phyloP scores from a whole-genome alignment of 192 early-diverging fungal species.

The Coemansia sp. region DNA sequence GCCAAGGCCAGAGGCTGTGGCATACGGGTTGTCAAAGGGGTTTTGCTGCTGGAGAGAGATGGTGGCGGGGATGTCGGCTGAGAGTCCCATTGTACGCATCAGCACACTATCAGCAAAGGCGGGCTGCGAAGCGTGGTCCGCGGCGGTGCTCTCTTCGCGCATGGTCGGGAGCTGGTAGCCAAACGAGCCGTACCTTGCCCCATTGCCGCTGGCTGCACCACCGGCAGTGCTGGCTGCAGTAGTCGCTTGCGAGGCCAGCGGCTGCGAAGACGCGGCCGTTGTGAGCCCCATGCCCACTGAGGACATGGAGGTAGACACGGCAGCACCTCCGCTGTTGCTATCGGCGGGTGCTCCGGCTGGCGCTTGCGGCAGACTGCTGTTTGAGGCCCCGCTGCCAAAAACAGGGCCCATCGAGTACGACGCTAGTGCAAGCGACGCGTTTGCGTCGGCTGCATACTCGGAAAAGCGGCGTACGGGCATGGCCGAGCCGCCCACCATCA shows the following conservation, averaged over 20 bases:
- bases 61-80: conserved; percentile 2
- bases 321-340: not conserved
- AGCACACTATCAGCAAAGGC: conserved; percentile 13
- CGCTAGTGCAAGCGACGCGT: conserved; percentile 17
- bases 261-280: not conserved
- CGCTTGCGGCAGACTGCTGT: not conserved
- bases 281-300: not conserved
- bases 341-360: not conserved
- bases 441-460: conserved; percentile 18
- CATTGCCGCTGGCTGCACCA: too few relatives aligned
- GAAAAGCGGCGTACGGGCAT: conserved; percentile 25
- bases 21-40: not conserved
- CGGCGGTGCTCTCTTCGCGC: conserved; percentile 34
- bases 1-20: not conserved
- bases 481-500: conserved; percentile 1
- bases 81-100: conserved; percentile 39
- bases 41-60: too few relatives aligned
- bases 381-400: conserved; percentile 7
- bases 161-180: conserved; percentile 37
- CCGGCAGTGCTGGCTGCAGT: not conserved
- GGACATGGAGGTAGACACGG: not conserved
- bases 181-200: conserved; percentile 29
- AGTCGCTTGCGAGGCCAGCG: not conserved
- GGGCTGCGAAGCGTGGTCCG: conserved; percentile 6
- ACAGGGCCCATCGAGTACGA: conserved; percentile 29